Conservation (phyloP, 768 basidiomycete species). For the Leccinellum rugosiceps region DNA sequence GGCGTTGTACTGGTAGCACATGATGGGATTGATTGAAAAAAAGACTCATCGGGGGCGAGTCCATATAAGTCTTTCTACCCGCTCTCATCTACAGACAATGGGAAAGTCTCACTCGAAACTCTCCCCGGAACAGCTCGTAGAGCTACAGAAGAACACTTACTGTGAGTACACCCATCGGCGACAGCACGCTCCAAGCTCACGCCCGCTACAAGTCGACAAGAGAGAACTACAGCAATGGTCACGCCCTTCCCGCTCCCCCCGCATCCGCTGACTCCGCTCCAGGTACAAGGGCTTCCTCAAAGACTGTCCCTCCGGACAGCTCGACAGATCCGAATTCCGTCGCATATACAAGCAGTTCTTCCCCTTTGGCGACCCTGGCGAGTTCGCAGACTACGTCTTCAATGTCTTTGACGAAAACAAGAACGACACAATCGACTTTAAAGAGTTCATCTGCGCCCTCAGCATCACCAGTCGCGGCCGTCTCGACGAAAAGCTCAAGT, state of each 20-base stretch:
- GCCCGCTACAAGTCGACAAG: conserved; percentile 91
- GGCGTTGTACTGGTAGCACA: conserved; percentile 75
- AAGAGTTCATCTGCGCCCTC: conserved; percentile 98
- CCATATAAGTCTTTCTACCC: conserved; percentile 20
- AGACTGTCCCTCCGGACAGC: conserved; percentile 95
- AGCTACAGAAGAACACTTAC: conserved; percentile 97
- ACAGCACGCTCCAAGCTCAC: conserved; percentile 12
- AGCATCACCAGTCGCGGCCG: conserved; percentile 91
- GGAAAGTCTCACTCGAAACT: conserved; percentile 98
- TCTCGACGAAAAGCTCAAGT: conserved; percentile 97
- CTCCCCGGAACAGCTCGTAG: conserved; percentile 87
- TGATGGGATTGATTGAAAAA: conserved; percentile 23
- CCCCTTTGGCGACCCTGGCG: conserved; percentile 95
- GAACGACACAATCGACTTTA: conserved; percentile 98
- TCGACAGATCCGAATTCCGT: conserved; percentile 93
- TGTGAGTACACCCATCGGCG: conserved; percentile 49
- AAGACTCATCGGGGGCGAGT: not conserved
- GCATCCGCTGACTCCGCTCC: conserved; percentile 10
- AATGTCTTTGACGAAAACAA: conserved; percentile 95
- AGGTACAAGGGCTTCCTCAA: conserved; percentile 99
- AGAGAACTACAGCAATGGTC: conserved; percentile 95
- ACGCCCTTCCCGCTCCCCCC: conserved; percentile 6
- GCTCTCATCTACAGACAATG: conserved; percentile 53
- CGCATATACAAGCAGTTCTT: conserved; percentile 99
- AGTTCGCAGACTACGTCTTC: conserved; percentile 98